Base-by-base conservation (phyloP, 306 rosid species). In the Pterocarpus santalinus region DNA sequence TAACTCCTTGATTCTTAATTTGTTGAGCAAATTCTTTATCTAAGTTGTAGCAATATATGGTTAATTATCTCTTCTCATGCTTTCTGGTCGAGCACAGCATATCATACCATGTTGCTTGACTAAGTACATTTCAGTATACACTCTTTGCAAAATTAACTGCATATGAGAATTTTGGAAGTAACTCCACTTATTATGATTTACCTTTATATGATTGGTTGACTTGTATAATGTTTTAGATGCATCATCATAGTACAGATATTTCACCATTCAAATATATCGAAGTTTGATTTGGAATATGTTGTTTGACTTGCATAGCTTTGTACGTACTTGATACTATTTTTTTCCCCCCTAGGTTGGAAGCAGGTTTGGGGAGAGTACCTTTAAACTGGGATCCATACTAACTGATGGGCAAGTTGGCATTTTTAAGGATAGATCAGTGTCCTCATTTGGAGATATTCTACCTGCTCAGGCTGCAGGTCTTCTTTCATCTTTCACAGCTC, bases 381-480 rank as follows among this genome's bases (percentile, higher is more conserved):
- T 95, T 77, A 95, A 93, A 86, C 82, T 95, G 82, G 99, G 99
- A 80, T 91, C 97, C 72, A 95, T 95, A 32, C 90, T 95, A 66
- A 84, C 94, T 4, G 99, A 95, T 52, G 97, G 99, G 60, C 99
- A 94, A 86, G 98, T 94, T 41, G 98, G 98, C 83, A 91, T 95
- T 80, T 93, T 95, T 69, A 95, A 95, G 89, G 99, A 95, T 79
- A 89, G 95, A 91, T 91, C 97, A 71, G 92, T 95, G 96, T 95
- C 98, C 1, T 88, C 98, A 35, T 93, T 95, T 86, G 98, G 99
- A 53, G 99, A 95, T 80, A 93, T 95, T 83, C 73, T 95, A 75
- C 98, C 99, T 64, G 93, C 96, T 80, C 99, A 91, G 44, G 99
- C 99, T 80, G 99, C 99, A 56, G 99, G 98, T 87, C 98, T 95